These are phyloP conservation scores for Arabidopsis hybrid DNA, from an alignment of 441 rosid species.

Conservation along the genomic window DNA sequence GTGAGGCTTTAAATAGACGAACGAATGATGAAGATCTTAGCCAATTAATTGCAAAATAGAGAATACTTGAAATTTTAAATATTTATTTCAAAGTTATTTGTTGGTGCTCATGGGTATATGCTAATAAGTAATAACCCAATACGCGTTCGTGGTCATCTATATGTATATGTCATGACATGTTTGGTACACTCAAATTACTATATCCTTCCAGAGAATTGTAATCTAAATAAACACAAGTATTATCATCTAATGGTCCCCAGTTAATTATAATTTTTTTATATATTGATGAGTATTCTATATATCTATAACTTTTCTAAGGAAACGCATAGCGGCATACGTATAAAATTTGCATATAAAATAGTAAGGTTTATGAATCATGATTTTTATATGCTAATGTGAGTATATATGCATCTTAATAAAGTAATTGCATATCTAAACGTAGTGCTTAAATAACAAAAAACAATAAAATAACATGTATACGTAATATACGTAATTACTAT, in stretches of 20 bases:
- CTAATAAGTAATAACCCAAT: slow-evolving; percentile 14
- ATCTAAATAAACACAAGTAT: slow-evolving; percentile 13
- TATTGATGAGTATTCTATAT: background rate
- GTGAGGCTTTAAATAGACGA: slow-evolving; percentile 37
- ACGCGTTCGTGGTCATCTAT: slow-evolving; percentile 35
- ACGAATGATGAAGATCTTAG: slow-evolving; percentile 9
- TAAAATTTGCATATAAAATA: slow-evolving; percentile 17
- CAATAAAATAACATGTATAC: background rate
- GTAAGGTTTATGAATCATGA: background rate
- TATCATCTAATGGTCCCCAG: no score
- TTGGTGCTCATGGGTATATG: slow-evolving; percentile 41
- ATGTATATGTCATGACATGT: slow-evolving; percentile 34
- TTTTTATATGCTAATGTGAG: slow-evolving; percentile 29
- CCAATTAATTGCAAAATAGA: slow-evolving; percentile 34
- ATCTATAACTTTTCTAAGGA: background rate
- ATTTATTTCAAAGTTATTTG: slow-evolving; percentile 10
- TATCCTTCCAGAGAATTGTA: background rate
- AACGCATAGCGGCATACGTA: slow-evolving; percentile 15
- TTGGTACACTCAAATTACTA: slow-evolving; percentile 32
- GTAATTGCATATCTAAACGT: slow-evolving; percentile 40
- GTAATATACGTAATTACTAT: slow-evolving; percentile 20
- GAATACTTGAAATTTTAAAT: slow-evolving; percentile 11
- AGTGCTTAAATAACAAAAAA: slow-evolving; percentile 35
- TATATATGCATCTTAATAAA: slow-evolving; percentile 47
- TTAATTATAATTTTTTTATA: background rate